Conservation (phyloP, 192 early-diverging fungal species). For the Backusella tuberculispora region DNA sequence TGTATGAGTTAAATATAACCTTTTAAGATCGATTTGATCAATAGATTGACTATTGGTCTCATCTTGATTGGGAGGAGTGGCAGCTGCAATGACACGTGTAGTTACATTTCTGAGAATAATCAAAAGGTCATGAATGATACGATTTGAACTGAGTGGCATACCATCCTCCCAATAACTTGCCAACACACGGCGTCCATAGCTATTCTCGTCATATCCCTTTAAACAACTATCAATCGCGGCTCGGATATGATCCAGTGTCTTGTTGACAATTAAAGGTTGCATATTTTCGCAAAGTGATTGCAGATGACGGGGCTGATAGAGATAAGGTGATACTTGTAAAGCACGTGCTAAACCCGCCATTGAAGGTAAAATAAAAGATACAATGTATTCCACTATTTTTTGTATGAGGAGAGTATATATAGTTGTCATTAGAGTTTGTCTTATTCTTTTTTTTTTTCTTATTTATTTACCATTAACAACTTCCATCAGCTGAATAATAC, state of each 20-base stretch:
- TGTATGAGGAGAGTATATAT: neutral
- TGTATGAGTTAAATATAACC: neutral
- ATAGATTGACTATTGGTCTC: too few species aligned
- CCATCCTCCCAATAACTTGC: slow-evolving; percentile 48
- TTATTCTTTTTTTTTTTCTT: neutral
- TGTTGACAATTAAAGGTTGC: slow-evolving; percentile 47
- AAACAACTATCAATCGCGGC: slow-evolving; percentile 39
- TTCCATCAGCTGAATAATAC: slow-evolving; percentile 19
- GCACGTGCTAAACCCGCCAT: slow-evolving; percentile 59
- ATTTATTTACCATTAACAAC: slow-evolving; percentile 2
- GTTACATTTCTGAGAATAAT: slow-evolving; percentile 57
- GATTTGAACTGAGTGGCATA: slow-evolving; percentile 54
- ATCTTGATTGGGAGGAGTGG: neutral
- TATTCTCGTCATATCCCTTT: slow-evolving; percentile 27
- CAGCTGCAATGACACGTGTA: slow-evolving; percentile 39
- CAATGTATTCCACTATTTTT: slow-evolving; percentile 41
- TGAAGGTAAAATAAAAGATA: slow-evolving; percentile 58
- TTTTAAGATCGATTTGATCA: neutral
- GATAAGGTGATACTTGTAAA: slow-evolving; percentile 50
- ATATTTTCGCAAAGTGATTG: slow-evolving; percentile 46
- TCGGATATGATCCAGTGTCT: slow-evolving; percentile 47
- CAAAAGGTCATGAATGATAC: slow-evolving; percentile 51
- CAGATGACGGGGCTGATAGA: slow-evolving; percentile 51
- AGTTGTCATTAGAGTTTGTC: neutral
- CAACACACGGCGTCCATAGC: slow-evolving; percentile 52